Evolutionary conservation across 176 grass and related monocot species (phyloP), one percentile per base, ranked within the genome.

Genomic region (Oryza glumipatula): DNA sequence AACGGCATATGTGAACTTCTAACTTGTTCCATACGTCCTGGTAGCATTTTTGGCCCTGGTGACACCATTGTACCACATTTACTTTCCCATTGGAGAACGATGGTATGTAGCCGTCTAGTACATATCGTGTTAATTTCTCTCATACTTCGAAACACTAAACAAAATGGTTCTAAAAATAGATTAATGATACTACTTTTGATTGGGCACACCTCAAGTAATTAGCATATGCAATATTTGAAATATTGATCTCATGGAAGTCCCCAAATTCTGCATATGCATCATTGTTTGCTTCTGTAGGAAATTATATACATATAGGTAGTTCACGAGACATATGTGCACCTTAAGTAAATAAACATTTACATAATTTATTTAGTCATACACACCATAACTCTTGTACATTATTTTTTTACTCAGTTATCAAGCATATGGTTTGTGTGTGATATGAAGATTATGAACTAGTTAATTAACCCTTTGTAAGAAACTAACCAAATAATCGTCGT

Each of bases 1-100:
- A 92, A 97, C 65, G 87, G 45, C 6, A 84, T 9, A 39, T 68
- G 79, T 74, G 85, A 11, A 4, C 89, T 97, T 74, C 68, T 88
- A 24, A 97, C 94, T 52, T 97, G 89, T 84, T 97, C 87, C 44
- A 84, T 97, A 76, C 84, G 91, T 15, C 91, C 89, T 70, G 83
- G 89, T 51, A 67, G 67, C 75, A 97, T 97, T 78, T 94, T 97
- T 70, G 91, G 91, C 0, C 89, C 79, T 16, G 94, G 91, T 76
- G 91, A 86, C 78, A 69, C 84, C 0, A 1, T 90, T 13, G 77
- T 92, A 47, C 63, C 89, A 51, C 47, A 41, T 38, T n/a, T 97
- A 48, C 73, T 67, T 76, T 22, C 3, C 0, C 24, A 45, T 21
- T 19, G 76, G 49, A 6, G 68, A 72, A 86, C 0, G 24, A 9